Evolutionary conservation across 139 green algal species (phyloP), one percentile per base, ranked within the genome.

Genomic region (Yamagishiella unicocca): DNA sequence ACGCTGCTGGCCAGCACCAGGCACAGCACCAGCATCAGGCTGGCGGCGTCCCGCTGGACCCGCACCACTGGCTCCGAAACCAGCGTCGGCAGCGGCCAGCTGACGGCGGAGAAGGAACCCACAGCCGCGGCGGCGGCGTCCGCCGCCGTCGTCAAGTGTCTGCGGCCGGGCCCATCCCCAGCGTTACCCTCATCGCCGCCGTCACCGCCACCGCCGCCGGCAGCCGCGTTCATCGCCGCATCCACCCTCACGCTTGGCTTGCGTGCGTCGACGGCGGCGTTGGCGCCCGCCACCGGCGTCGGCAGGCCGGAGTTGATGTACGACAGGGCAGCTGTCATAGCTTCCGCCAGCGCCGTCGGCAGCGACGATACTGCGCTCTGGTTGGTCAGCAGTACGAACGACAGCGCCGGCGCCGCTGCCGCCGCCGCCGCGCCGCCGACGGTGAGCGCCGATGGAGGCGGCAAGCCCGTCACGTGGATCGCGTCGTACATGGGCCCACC

Each of bases 21-120:
- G 80, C 93, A 95, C 68, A 97, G 84, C 86, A 96, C 93, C 50
- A 96, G 92, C 90, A 96, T 91, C 74, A 96, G 90, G 19, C 75
- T 71, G 37, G 90, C 91, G 83, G 91, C 88, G 71, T 91, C 80
- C 45, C 84, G 80, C 58, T 74, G 38, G 29, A 77, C 46, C 9
- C 24, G 74, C 5, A 75, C 77, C 29, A 90, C 53, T 0, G 82
- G 76, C 88, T 96, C 93, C 14, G 80, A 79, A 0, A 55, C n/a
- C 38, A 95, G 82, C 40, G 85, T 88, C 7, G 94, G 93, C 82
- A 95, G 66, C 8, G 94, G 94, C 58, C 83, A 78, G 45, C 38
- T 87, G 38, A 53, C 62, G 2, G 35, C 10, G 55, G 55, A 42
- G 37, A 84, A 84, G 31, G 2, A 9, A 42, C 25, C 21, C 24